Conservation (phyloP, 257 asterid species). For the Leptodermis oblonga region DNA sequence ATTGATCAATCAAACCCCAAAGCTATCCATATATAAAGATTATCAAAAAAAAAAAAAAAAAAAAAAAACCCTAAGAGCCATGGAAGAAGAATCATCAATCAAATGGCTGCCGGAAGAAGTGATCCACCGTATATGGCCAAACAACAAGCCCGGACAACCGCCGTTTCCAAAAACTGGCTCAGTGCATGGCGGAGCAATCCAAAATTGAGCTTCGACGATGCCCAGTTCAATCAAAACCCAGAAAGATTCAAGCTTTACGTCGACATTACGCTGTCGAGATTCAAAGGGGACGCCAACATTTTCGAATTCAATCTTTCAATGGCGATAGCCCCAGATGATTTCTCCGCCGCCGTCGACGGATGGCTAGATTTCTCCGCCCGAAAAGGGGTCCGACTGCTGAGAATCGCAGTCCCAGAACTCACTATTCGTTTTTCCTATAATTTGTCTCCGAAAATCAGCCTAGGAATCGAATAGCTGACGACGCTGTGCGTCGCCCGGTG, state of each 20-base stretch:
- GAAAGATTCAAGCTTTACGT: not conserved
- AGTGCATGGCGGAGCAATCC: not conserved
- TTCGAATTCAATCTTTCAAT: not conserved
- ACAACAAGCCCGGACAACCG: not conserved
- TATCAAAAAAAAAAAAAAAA: no score
- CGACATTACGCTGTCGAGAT: not conserved
- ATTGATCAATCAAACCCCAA: no score
- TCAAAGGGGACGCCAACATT: not conserved
- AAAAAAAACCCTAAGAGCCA: no score
- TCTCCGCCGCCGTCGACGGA: not conserved
- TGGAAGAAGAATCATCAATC: no score
- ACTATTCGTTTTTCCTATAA: not conserved
- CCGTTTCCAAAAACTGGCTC: not conserved
- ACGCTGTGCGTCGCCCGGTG: not conserved
- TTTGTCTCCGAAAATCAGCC: not conserved
- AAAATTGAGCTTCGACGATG: constrained; percentile 2
- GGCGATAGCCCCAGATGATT: not conserved
- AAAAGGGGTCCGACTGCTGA: not conserved
- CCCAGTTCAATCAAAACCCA: not conserved
- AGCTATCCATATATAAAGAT: no score
- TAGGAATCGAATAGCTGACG: not conserved
- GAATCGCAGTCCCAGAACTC: not conserved
- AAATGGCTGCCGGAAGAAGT: not conserved
- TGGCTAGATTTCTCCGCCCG: not conserved
- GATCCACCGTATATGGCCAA: not conserved